A percentile compares a stretch with the other conserved stretches of the same genome.
These are phyloP conservation scores for Takakia lepidozioides DNA, from an alignment of 225 moss, liverwort and hornwort species.

Conservation along the genomic window DNA sequence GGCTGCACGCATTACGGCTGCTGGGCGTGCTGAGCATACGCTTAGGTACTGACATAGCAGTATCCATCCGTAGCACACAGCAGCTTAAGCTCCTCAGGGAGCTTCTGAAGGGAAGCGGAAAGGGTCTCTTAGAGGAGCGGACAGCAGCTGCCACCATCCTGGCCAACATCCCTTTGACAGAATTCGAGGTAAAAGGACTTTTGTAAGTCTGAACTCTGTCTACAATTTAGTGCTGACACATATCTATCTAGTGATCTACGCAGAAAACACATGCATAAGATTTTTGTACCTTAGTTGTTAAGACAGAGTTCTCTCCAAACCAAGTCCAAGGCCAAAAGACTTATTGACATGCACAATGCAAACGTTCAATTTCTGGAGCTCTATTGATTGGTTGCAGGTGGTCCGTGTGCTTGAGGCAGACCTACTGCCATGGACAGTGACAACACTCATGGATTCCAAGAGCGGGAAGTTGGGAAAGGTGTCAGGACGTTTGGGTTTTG, in stretches of 20 bases:
- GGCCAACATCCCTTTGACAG: constrained; percentile 48
- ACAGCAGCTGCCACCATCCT: constrained; percentile 40
- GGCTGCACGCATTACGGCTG: constrained; percentile 34
- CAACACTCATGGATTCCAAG: constrained; percentile 1
- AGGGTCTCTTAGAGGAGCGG: constrained; percentile 32
- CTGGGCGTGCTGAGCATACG: constrained; percentile 41
- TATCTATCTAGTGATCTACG: too few species aligned
- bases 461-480: constrained; percentile 1
- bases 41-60: constrained; percentile 40
- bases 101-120: constrained; percentile 28
- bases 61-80: constrained; percentile 33
- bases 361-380: too few species aligned
- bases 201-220: too few species aligned
- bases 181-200: constrained; percentile 52
- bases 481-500: not conserved
- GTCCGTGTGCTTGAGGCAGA: not conserved
- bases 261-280: too few species aligned
- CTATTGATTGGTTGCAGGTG: not conserved
- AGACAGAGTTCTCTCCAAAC: too few species aligned
- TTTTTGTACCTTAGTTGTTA: too few species aligned
- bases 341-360: constrained; percentile 4
- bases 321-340: too few species aligned
- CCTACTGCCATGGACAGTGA: constrained; percentile 1
- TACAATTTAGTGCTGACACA: too few species aligned
- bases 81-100: constrained; percentile 43